Percentiles rank a stretch among this genome's conserved stretches.
These are phyloP conservation scores for Kodamaea lidongshanica DNA, from an alignment of 805 yeast genomes.

Conservation along the genomic window DNA sequence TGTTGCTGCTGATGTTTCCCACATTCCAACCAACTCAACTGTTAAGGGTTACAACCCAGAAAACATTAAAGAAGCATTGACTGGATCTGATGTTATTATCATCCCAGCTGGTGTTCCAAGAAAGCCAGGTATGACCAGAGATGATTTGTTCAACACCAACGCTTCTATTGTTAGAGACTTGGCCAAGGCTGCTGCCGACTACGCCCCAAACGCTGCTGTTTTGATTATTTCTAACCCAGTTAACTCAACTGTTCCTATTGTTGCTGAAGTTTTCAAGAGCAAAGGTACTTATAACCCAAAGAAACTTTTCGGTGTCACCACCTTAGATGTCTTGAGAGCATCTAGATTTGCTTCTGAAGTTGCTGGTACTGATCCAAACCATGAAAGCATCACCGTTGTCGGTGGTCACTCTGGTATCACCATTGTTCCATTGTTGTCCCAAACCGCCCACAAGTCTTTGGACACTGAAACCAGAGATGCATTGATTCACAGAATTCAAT, in stretches of 20 bases:
- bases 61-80: slow-evolving; percentile 61
- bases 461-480: slow-evolving; percentile 59
- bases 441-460: slow-evolving; percentile 62
- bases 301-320: slow-evolving; percentile 93
- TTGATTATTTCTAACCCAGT: slow-evolving; percentile 90
- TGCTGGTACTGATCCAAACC: slow-evolving; percentile 66
- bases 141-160: slow-evolving; percentile 91
- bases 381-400: slow-evolving; percentile 78
- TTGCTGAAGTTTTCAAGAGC: slow-evolving; percentile 82
- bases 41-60: slow-evolving; percentile 88
- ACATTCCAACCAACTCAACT: slow-evolving; percentile 84
- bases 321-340: slow-evolving; percentile 86
- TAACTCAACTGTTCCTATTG: slow-evolving; percentile 96
- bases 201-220: slow-evolving; percentile 78
- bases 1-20: slow-evolving; percentile 94
- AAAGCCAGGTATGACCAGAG: slow-evolving; percentile 99
- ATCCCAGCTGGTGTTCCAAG: slow-evolving; percentile 98
- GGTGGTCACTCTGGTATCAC: slow-evolving; percentile 98
- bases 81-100: slow-evolving; percentile 77
- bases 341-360: slow-evolving; percentile 72
- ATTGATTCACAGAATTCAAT: slow-evolving; percentile 84
- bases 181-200: slow-evolving; percentile 77
- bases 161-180: slow-evolving; percentile 92
- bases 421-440: slow-evolving; percentile 88
- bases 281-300: slow-evolving; percentile 86